Conservation (phyloP, 352 stramenopile genomes). For the Pythium aquatile region DNA sequence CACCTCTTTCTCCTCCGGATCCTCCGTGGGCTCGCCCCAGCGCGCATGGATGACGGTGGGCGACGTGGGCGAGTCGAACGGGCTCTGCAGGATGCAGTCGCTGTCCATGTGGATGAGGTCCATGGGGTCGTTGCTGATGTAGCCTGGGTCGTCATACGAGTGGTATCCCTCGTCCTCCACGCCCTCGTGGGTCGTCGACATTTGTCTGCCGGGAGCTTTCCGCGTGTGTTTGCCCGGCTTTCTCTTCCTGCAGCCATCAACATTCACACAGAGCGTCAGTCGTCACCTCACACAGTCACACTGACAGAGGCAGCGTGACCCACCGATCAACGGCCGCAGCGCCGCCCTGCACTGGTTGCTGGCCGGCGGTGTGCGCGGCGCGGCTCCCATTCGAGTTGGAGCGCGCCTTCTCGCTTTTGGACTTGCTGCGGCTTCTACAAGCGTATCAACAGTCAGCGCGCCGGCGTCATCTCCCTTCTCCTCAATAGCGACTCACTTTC, state of each 20-base stretch:
- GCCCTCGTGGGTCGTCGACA: constrained; percentile 26
- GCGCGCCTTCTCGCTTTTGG: constrained; percentile 35
- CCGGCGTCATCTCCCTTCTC: too few relatives aligned
- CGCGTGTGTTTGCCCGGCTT: constrained; percentile 11
- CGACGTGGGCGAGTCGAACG: constrained; percentile 67
- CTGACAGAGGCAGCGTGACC: too few relatives aligned
- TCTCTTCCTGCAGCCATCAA: constrained; percentile 10
- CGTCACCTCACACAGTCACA: background rate
- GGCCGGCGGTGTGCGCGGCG: background rate
- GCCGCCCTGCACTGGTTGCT: background rate
- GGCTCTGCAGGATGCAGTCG: constrained; percentile 76
- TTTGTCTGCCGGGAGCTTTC: constrained; percentile 15
- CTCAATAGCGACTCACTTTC: constrained; percentile 41
- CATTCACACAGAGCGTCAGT: background rate
- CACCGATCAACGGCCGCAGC: constrained; percentile 7
- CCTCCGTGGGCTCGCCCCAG: constrained; percentile 80
- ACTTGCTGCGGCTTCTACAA: constrained; percentile 31
- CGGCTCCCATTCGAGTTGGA: constrained; percentile 26
- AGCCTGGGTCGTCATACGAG: constrained; percentile 80
- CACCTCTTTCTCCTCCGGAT: constrained; percentile 78
- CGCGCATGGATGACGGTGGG: constrained; percentile 82
- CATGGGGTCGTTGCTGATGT: constrained; percentile 45
- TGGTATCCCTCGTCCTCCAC: constrained; percentile 45
- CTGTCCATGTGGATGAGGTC: constrained; percentile 71
- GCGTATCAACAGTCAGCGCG: background rate